Evolutionary conservation across 2,329 filamentous ascomycete genomes (phyloP), one percentile per base, ranked within the genome.

Genomic region (Venturia effusa): DNA sequence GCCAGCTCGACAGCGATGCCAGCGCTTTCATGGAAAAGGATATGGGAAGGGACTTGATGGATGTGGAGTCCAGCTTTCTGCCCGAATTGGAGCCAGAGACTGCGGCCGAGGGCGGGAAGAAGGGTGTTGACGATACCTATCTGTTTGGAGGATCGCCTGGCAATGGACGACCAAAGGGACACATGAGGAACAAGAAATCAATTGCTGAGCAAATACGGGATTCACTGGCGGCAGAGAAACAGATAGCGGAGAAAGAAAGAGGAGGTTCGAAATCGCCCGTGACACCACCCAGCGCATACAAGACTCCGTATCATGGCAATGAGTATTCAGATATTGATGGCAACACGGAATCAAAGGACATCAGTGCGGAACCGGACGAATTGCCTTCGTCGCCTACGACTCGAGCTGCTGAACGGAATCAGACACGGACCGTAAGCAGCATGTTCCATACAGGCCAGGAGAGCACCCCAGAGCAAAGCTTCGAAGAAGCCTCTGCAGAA

Each of bases 31-130:
- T 62, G 37, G 83, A 86, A 71, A 76, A 75, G 62, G 83, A 84
- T 68, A 85, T 86, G 81, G 79, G 80, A 67, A 77, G 79, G 64
- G 81, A 81, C 67, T 71, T 87, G 67, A 80, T 83, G 77, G 84
- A 87, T 67, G 78, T 86, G 64, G 84, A 86, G 70, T 86, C 84
- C 3, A 86, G 83, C 69, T 86, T 87, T 68, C 66, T 86, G 55
- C 84, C 83, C 0, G 81, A 83, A 59, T 81, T 80, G 1, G 83
- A 85, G 57, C 67, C 72, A 7, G 68, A 66, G 11, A 70, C 70
- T 24, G 66, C 68, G 30, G 59, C 68, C 6, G 70, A 71, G 43
- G 69, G 66, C 2, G 59, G n/a, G 15, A 67, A 66, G 37, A 54
- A 68, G 10, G 78, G 78, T 48, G 73, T 68, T 13, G 78, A 80